A percentile compares a stretch with the other conserved stretches of the same genome.
These are phyloP conservation scores for Tuctoria greenei DNA, from an alignment of 176 grass and related monocot species.

Conservation along the genomic window DNA sequence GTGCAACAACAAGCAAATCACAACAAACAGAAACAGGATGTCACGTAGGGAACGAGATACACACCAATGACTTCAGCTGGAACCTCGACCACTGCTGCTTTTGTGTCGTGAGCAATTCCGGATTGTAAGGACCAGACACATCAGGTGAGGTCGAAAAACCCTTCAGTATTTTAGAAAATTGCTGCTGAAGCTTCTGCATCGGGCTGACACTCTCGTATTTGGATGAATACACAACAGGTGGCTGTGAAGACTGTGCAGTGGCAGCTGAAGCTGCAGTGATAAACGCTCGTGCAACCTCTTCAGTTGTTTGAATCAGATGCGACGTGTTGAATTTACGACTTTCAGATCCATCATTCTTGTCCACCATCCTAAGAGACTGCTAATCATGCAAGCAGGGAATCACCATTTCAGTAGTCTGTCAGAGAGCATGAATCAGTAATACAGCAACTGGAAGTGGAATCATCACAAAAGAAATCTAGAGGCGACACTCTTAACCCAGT, in stretches of 20 bases:
- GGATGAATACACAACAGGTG: slow-evolving; percentile 65
- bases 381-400: slow-evolving; percentile 10
- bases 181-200: slow-evolving; percentile 80
- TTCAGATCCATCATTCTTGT: slow-evolving; percentile 53
- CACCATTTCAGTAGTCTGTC: slow-evolving; percentile 8
- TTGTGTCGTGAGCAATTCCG: slow-evolving; percentile 86
- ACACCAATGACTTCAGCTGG: slow-evolving; percentile 81
- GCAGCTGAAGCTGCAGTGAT: slow-evolving; percentile 67
- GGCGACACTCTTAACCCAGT: background rate
- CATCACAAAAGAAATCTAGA: background rate
- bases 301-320: slow-evolving; percentile 63
- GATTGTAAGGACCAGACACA: slow-evolving; percentile 73
- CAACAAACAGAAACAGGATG: slow-evolving; percentile 1
- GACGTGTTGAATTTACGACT: slow-evolving; percentile 44
- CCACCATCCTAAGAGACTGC: slow-evolving; percentile 44
- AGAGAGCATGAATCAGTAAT: background rate
- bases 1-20: slow-evolving; percentile 15
- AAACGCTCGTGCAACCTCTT: slow-evolving; percentile 67
- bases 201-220: slow-evolving; percentile 64
- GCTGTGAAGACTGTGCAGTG: slow-evolving; percentile 55
- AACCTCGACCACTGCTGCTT: slow-evolving; percentile 93
- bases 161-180: slow-evolving; percentile 70
- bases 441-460: background rate
- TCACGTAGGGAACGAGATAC: slow-evolving; percentile 29
- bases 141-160: slow-evolving; percentile 78